Evolutionary conservation across 345 rosid genomes (phyloP), one percentile per base, ranked within the genome.

Genomic region (Salix caprea): DNA sequence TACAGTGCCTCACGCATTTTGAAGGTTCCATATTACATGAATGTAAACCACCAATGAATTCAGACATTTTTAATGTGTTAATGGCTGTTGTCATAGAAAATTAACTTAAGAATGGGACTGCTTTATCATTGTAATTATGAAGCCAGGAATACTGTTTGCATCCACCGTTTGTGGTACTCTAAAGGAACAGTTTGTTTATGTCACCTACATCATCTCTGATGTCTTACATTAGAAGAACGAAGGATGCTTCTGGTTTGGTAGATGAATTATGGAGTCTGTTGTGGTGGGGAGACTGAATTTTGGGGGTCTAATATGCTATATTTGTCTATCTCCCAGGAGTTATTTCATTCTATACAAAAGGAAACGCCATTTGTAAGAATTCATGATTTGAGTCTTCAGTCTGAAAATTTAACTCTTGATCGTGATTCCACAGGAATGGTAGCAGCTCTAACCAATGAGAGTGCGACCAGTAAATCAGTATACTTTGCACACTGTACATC

Each of bases 401-500:
- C 72, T 39, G 36, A 37, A 69, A 40, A 67, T 21, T 56, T 12
- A 74, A 34, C 36, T 44, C 23, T 69, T 36, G 70, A 21, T 14
- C 71, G 50, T 78, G 42, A 65, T 39, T 66, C 74, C 78, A 36
- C 40, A 95, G 99, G 99, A 80, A 95, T 95, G 99, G 89, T 93
- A 44, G 99, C 97, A 7, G 94, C 91, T 21, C 90, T 96, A 5
- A 92, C 99, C 69, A 96, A 91, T 12, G 98, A 93, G 87, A 96
- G 99, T 70, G 99, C 99, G 72, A 92, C 99, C 61, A 93, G 98
- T 89, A 96, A 96, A 74, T 88, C 99, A 0, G 99, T 96, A 67
- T 96, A 96, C 77, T 96, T 96, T 83, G 98, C 98, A 40, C 97
- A 89, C 74, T 95, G 99, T 76, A 94, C 98, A 54, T 94, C 99